Conservation (phyloP, 257 asterid genomes). For the Nicotiana attenuata region DNA sequence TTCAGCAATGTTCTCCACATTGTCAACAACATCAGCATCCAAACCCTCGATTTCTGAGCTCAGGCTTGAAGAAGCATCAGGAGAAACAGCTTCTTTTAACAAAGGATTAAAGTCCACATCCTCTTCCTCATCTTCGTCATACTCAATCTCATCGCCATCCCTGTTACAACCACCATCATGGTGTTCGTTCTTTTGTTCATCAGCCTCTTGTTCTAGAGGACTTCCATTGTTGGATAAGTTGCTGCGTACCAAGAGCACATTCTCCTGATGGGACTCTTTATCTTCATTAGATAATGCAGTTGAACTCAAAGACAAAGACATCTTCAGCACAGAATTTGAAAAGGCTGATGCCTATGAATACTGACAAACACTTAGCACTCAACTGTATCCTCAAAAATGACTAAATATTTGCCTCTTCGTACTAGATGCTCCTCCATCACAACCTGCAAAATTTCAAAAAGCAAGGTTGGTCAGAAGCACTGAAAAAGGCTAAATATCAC, state of each 20-base stretch:
- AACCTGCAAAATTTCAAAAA: neutral
- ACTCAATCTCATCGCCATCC: constrained; percentile 24
- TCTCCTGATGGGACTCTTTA: constrained; percentile 2
- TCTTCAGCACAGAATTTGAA: constrained; percentile 1
- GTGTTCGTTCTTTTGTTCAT: constrained; percentile 24
- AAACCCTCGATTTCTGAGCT: constrained; percentile 85
- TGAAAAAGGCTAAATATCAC: neutral
- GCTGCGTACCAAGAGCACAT: neutral
- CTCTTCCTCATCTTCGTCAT: constrained; percentile 69
- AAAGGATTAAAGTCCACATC: constrained; percentile 88
- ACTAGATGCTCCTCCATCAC: neutral
- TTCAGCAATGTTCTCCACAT: constrained; percentile 32
- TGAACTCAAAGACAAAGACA: constrained; percentile 5
- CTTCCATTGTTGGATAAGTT: constrained; percentile 15
- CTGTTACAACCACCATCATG: constrained; percentile 23
- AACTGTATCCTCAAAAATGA: constrained; percentile 7
- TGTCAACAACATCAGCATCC: constrained; percentile 61
- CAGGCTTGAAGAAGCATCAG: constrained; percentile 84
- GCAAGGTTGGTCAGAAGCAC: neutral
- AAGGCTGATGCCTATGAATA: neutral
- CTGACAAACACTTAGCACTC: neutral
- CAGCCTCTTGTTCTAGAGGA: constrained; percentile 31
- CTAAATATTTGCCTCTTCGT: neutral
- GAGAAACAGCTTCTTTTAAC: constrained; percentile 51
- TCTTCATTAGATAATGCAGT: neutral